phyloP scores from a whole-genome alignment of 768 basidiomycete genomes.

The Tricholoma flavovirens region DNA sequence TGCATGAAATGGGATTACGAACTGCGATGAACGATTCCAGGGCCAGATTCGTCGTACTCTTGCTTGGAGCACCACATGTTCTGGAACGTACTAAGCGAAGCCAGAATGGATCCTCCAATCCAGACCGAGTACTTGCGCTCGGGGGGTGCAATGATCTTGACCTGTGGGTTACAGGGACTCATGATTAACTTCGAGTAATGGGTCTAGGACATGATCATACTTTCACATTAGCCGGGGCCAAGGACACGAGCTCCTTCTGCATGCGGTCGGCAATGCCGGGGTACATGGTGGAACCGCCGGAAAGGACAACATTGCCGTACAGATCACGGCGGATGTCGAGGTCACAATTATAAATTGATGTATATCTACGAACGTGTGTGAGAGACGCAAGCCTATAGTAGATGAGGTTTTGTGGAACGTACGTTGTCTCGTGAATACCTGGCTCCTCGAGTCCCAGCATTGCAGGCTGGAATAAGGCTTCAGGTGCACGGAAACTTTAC shows the following conservation, averaged over 20 bases:
- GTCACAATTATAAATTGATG: conserved; percentile 87
- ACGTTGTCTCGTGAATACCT: conserved; percentile 91
- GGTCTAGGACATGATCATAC: conserved; percentile 20
- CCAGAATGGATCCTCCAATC: conserved; percentile 84
- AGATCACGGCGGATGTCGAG: conserved; percentile 78
- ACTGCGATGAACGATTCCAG: conserved; percentile 77
- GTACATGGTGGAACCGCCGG: conserved; percentile 94
- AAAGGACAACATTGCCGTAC: conserved; percentile 80
- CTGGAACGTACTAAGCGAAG: conserved; percentile 92
- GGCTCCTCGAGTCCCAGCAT: conserved; percentile 85
- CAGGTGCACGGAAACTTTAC: conserved; percentile 81
- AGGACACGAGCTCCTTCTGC: conserved; percentile 85
- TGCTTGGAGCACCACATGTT: conserved; percentile 93
- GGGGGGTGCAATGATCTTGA: conserved; percentile 91
- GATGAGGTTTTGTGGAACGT: conserved; percentile 10
- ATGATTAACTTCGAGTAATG: neutral
- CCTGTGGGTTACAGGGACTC: conserved; percentile 28
- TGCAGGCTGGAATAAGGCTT: conserved; percentile 90
- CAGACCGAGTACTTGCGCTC: conserved; percentile 96
- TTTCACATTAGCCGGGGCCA: conserved; percentile 88
- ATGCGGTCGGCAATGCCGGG: conserved; percentile 93
- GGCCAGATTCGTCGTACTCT: conserved; percentile 85
- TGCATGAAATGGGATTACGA: conserved; percentile 22
- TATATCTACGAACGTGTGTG: conserved; percentile 40
- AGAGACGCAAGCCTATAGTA: conserved; percentile 2